Evolutionary conservation across 2,329 filamentous ascomycete species (phyloP).

Genomic region (Alternaria solani): DNA sequence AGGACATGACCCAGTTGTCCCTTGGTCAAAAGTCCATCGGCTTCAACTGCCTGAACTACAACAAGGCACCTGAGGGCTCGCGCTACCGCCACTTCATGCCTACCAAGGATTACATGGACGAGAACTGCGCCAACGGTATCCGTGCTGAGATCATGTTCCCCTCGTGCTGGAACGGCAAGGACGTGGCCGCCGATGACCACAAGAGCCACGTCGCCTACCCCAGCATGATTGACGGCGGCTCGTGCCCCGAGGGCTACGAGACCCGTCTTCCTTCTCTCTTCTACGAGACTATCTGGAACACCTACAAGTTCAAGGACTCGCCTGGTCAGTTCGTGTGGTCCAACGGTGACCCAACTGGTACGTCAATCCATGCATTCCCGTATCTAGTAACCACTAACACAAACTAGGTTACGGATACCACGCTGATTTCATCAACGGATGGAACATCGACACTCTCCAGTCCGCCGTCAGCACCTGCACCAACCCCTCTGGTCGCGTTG

Average conservation of each 20-base stretch:
- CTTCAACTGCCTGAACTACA: slow-evolving; percentile 95
- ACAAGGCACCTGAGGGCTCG: slow-evolving; percentile 69
- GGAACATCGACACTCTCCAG: slow-evolving; percentile 72
- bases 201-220: slow-evolving; percentile 73
- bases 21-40: slow-evolving; percentile 84
- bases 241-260: slow-evolving; percentile 63
- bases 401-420: slow-evolving; percentile 72
- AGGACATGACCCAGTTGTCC: slow-evolving; percentile 72
- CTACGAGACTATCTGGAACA: slow-evolving; percentile 66
- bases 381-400: slow-evolving; percentile 20
- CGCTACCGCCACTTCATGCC: slow-evolving; percentile 84
- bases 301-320: slow-evolving; percentile 59
- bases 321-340: slow-evolving; percentile 70
- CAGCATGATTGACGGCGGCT: slow-evolving; percentile 59
- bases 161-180: slow-evolving; percentile 75
- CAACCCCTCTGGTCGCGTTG: slow-evolving; percentile 70
- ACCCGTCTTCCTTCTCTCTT: slow-evolving; percentile 67
- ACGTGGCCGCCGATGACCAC: slow-evolving; percentile 66
- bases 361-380: slow-evolving; percentile 53
- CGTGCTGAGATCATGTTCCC: slow-evolving; percentile 77
- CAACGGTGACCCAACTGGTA: slow-evolving; percentile 75
- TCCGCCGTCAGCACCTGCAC: slow-evolving; percentile 77
- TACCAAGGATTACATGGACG: slow-evolving; percentile 79
- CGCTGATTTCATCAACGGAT: slow-evolving; percentile 75
- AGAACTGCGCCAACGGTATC: slow-evolving; percentile 81